Evolutionary conservation across 148 eudicot species (phyloP).

Genomic region (Silene latifolia): DNA sequence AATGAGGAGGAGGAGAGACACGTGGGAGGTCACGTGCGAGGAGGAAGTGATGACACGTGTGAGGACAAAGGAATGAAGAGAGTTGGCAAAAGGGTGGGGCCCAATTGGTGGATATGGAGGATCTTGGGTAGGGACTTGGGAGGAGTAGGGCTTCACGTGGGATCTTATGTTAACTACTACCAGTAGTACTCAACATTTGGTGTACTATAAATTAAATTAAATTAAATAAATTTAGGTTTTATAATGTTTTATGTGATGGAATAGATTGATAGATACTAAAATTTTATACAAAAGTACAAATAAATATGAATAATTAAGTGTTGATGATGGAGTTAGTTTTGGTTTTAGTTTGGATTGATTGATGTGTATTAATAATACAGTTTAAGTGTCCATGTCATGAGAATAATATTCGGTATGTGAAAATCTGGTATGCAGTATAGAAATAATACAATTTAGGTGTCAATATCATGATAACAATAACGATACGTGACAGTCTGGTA

Average conservation of each 20-base stretch:
- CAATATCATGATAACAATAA: no score
- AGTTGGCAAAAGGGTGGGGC: slow-evolving; percentile 16
- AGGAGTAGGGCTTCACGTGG: slow-evolving; percentile 39
- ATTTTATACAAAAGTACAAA: no score
- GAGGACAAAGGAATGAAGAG: background rate
- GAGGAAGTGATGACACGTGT: slow-evolving; percentile 31
- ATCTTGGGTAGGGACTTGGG: slow-evolving; percentile 39
- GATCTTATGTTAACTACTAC: background rate
- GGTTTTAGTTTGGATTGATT: background rate
- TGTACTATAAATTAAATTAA: no score
- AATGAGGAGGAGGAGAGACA: slow-evolving; percentile 6
- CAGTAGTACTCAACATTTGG: no score
- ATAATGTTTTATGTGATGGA: no score
- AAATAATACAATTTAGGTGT: no score
- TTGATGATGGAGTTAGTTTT: background rate
- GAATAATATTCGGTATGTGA: no score
- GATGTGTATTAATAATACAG: background rate
- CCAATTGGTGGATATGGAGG: slow-evolving; percentile 44
- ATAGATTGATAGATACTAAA: no score
- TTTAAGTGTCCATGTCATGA: background rate
- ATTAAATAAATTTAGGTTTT: no score
- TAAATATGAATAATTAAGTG: no score
- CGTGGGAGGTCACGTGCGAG: slow-evolving; percentile 35
- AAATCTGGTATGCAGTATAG: no score
- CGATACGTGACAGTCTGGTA: no score